phyloP scores from a whole-genome alignment of 140 eudicot species.

The Ambrosia hybrid region DNA sequence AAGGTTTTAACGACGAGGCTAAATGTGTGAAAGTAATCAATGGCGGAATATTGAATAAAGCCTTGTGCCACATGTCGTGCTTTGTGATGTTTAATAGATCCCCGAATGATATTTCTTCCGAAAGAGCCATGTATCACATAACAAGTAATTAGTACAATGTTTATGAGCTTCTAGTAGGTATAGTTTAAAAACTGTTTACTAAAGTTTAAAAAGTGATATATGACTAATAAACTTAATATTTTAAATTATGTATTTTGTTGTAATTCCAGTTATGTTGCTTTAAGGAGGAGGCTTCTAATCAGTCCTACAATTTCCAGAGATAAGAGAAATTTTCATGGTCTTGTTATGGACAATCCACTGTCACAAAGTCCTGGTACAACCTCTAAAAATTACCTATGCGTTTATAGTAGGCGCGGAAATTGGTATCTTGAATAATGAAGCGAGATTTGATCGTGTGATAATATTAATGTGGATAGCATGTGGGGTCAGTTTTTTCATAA shows the following conservation, averaged over 20 bases:
- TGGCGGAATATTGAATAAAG: no score
- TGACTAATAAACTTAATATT: neutral
- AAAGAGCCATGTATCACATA: no score
- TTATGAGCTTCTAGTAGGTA: no score
- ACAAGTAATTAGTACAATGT: no score
- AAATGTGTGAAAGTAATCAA: no score
- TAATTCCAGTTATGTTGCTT: conserved; percentile 68
- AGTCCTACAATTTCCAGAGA: conserved; percentile 74
- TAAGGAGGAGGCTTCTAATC: conserved; percentile 67
- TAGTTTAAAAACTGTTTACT: no score
- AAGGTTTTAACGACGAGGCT: no score
- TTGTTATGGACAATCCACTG: conserved; percentile 82
- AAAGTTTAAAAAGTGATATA: neutral
- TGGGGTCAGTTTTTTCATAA: conserved; percentile 95
- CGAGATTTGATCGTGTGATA: neutral
- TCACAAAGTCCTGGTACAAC: conserved; percentile 78
- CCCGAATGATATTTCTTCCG: no score
- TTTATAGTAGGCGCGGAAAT: neutral
- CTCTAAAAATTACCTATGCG: neutral
- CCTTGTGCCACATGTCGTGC: no score
- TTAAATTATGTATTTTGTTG: conserved; percentile 15
- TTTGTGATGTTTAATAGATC: no score
- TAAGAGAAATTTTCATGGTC: conserved; percentile 60
- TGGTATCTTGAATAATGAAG: neutral
- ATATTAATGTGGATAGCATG: conserved; percentile 68